Evolutionary conservation across 345 rosid species (phyloP), one percentile per base, ranked within the genome.

Genomic region (Camelina hispida): DNA sequence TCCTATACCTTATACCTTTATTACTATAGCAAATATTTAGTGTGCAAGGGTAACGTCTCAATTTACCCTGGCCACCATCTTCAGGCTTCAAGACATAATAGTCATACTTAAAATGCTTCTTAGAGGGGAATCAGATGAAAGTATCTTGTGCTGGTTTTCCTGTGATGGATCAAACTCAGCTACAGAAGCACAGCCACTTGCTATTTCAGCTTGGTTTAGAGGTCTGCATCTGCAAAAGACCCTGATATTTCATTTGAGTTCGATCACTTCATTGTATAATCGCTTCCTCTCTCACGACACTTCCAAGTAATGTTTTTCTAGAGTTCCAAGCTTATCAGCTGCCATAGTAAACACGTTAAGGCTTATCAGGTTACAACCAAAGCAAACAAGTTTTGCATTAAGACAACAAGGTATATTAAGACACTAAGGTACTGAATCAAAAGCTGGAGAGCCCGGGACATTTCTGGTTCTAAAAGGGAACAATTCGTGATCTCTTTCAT

Each of bases 151-250:
- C 74, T 90, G 98, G 47, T 84, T 85, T 42, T 93, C 93, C 48
- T 81, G 90, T 30, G 90, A 75, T 3, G 87, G 43, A 57, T 85
- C 97, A 81, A 90, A 90, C 78, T 95, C 97, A 47, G 89, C 89
- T 8, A 88, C 85, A 68, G 82, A 80, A 59, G 73, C 75, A 43
- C 72, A 87, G 0, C 91, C 91, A 74, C 79, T 88, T n/a, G 82
- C 80, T 66, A 74, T 66, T 73, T 93, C 98, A 75, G 47, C 72
- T 64, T 84, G 85, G 72, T 86, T 90, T 37, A 86, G 75, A 9
- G 98, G 99, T 74, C 99, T 86, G 69, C 99, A 92, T 84, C 99
- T 88, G 89, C 98, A 95, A 78, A 90, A 95, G 79, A 95, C 99
- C 82, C 96, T 87, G 43, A 95, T 93, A 75, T 92, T 92, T 52